Percentiles rank a stretch among this genome's conserved stretches.
Evolutionary conservation across 2,329 filamentous ascomycete species (phyloP).

Genomic region (Nigrospora sphaerica): DNA sequence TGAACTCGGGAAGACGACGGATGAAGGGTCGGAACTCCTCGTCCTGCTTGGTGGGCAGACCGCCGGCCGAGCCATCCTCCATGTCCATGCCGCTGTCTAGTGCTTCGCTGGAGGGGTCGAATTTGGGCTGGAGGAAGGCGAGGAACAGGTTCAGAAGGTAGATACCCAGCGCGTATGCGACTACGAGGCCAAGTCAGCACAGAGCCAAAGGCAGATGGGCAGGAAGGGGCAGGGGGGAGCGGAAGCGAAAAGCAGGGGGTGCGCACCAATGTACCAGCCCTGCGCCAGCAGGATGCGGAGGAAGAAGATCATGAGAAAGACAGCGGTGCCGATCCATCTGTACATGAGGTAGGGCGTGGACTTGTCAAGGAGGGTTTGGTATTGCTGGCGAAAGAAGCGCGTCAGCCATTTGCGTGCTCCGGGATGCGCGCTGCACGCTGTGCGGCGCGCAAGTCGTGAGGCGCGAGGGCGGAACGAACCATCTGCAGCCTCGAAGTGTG

Average conservation of each 20-base stretch:
- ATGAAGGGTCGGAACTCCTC: constrained; percentile 99
- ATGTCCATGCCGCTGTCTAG: constrained; percentile 95
- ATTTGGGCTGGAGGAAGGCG: constrained; percentile 96
- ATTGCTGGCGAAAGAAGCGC: constrained; percentile 53
- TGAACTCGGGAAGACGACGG: constrained; percentile 92
- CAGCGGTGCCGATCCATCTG: constrained; percentile 81
- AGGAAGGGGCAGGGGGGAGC: too few species aligned
- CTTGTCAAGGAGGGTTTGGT: constrained; percentile 90
- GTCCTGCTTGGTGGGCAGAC: constrained; percentile 87
- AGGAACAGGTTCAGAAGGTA: constrained; percentile 99
- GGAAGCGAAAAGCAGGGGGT: not conserved
- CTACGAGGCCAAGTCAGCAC: constrained; percentile 35
- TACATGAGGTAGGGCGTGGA: constrained; percentile 85
- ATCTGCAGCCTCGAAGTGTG: constrained; percentile 72
- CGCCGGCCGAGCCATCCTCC: constrained; percentile 79
- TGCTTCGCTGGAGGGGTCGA: constrained; percentile 88
- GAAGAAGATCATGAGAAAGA: constrained; percentile 73
- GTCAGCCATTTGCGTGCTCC: not conserved
- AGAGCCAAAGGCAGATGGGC: not conserved
- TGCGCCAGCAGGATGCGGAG: constrained; percentile 84
- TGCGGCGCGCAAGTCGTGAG: too few species aligned
- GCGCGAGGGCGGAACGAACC: constrained; percentile 32
- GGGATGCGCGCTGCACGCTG: too few species aligned
- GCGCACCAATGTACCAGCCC: constrained; percentile 94
- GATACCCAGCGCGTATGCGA: constrained; percentile 95